These are phyloP conservation scores for Triticum urartu DNA, from an alignment of 176 grass and related monocot species.

Conservation along the genomic window DNA sequence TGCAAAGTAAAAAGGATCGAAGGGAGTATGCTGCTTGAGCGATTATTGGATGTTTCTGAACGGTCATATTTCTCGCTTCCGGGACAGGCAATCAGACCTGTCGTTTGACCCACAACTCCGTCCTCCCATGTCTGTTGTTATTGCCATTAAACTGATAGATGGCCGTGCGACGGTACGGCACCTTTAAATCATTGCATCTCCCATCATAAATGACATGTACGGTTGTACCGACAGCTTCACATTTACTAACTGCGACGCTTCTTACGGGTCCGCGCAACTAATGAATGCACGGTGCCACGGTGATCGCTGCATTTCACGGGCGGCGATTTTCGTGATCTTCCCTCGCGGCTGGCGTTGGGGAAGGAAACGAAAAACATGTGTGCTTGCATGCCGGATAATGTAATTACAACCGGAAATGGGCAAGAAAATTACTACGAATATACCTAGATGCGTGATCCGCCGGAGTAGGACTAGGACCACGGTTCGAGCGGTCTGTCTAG, in stretches of 20 bases:
- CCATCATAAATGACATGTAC: neutral
- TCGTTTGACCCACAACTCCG: neutral
- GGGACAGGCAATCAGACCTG: no score
- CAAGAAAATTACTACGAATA: neutral
- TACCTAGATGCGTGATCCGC: neutral
- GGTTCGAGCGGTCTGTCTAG: neutral
- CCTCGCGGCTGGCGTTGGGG: neutral
- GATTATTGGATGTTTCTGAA: no score
- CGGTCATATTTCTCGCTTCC: no score
- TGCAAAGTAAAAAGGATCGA: no score
- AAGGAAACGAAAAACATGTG: neutral
- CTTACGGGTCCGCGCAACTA: slow-evolving; percentile 16
- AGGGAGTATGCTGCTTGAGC: no score
- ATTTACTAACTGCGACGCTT: neutral
- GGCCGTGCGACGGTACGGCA: neutral
- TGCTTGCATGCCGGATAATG: neutral
- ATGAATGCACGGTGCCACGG: neutral
- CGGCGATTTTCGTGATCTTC: neutral
- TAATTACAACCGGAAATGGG: neutral
- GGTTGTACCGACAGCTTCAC: slow-evolving; percentile 26
- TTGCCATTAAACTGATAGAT: neutral
- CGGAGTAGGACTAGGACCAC: neutral
- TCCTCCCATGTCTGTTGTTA: neutral
- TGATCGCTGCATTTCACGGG: slow-evolving; percentile 29
- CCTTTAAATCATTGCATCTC: neutral